Base-by-base conservation (phyloP, 306 rosid species). In the Fragaria iinumae region DNA sequence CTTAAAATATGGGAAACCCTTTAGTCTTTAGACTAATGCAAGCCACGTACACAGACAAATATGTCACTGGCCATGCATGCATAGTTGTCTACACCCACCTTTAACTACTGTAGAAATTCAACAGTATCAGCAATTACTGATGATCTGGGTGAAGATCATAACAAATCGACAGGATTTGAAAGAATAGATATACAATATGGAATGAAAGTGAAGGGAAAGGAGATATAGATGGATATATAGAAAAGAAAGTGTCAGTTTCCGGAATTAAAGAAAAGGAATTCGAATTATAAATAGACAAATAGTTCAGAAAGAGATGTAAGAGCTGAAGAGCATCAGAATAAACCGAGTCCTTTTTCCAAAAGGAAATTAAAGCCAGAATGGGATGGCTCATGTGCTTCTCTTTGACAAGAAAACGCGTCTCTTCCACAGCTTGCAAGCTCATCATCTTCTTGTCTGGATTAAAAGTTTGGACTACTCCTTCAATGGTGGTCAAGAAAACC, bases 141-240 rank as follows among this genome's bases (percentile, higher is more conserved):
- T 55, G 41, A 38, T 38, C 41, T 38, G 41, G 41, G 2, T 8
- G 63, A 3, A 56, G 1, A 72, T 55, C 41, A 20, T 36, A 14
- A 8, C 20, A 55, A 52, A 47, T 57, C 49, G 76, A 72, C 66
- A 38, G 5, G n/a, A 38, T 21, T 5, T 72, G 76, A 38, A 20
- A 41, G 9, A 38, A 67, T 67, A 36, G 36, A 17, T 65, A 34
- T 65, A 17, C 23, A 64, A 64, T 0, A 9, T 34, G 69, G 41
- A 36, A 63, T 16, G 47, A 65, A 65, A 65, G 45, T 67, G 71
- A 67, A 67, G 50, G 50, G 4, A n/a, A 72, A 72, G 65, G 50
- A 55, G 38, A 53, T 52, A 32, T 32, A 1, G 2, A 48, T 6
- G 18, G 21, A 38, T 38, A 17, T 34, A 36, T 5, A 20, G 11